Conservation (phyloP, 2,329 filamentous ascomycete species). For the Fusarium nodosum region DNA sequence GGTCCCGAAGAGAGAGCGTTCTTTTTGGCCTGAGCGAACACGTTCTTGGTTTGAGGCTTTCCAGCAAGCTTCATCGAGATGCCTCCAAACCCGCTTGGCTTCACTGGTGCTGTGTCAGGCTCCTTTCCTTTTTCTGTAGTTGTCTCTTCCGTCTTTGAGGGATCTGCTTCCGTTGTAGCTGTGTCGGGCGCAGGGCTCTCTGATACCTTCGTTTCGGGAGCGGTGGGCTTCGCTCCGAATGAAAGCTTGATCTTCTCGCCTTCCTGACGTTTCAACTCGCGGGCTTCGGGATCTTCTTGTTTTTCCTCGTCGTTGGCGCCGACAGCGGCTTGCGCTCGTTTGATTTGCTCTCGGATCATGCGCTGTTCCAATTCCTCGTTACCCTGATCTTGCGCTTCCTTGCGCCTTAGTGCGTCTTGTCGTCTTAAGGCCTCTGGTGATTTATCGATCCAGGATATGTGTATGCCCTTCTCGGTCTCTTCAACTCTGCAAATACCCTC, state of each 20-base stretch:
- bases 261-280: conserved; percentile 70
- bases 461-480: conserved; percentile 86
- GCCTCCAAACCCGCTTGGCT: conserved; percentile 54
- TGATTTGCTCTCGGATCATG: conserved; percentile 86
- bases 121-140: conserved; percentile 22
- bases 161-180: conserved; percentile 16
- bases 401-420: conserved; percentile 83
- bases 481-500: conserved; percentile 93
- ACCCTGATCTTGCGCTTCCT: conserved; percentile 88
- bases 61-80: conserved; percentile 75
- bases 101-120: conserved; percentile 45
- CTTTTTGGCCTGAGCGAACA: conserved; percentile 77
- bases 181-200: conserved; percentile 40
- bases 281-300: conserved; percentile 59
- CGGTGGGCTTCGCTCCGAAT: conserved; percentile 66
- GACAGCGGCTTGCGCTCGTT: conserved; percentile 72
- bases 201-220: conserved; percentile 25
- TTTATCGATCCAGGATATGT: conserved; percentile 92
- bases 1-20: conserved; percentile 73
- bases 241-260: conserved; percentile 83
- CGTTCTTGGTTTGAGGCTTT: conserved; percentile 80
- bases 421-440: conserved; percentile 85
- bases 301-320: conserved; percentile 58
- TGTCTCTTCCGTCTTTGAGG: conserved; percentile 18
- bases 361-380: conserved; percentile 91